Percentiles rank a stretch among this genome's conserved stretches.
Evolutionary conservation across 208 protist genomes (phyloP).

Genomic region (Trypanosoma avium): DNA sequence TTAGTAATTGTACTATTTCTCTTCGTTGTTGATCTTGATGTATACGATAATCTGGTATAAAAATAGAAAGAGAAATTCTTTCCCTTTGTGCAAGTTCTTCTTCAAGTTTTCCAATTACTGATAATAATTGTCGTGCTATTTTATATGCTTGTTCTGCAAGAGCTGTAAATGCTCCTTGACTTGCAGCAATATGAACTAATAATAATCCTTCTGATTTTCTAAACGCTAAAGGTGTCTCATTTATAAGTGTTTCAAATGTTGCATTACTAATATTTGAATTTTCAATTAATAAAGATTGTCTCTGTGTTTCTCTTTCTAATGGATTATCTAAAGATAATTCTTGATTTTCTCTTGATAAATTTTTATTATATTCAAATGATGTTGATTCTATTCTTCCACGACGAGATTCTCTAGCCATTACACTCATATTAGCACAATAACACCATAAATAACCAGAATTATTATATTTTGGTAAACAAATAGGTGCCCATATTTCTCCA

Average conservation of each 20-base stretch:
- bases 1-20: background rate
- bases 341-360: too few relatives aligned
- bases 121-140: slow-evolving; percentile 14
- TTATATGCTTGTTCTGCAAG: slow-evolving; percentile 21
- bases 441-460: slow-evolving; percentile 77
- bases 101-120: slow-evolving; percentile 10
- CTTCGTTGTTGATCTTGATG: too few relatives aligned
- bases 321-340: too few relatives aligned
- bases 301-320: background rate
- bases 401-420: slow-evolving; percentile 25
- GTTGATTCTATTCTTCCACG: background rate
- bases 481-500: slow-evolving; percentile 68
- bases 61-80: slow-evolving; percentile 20
- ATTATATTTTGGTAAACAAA: slow-evolving; percentile 79
- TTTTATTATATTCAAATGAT: background rate
- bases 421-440: slow-evolving; percentile 49
- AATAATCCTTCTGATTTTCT: slow-evolving; percentile 20
- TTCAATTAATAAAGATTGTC: background rate
- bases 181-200: slow-evolving; percentile 24
- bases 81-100: slow-evolving; percentile 15
- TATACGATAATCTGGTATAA: slow-evolving; percentile 7
- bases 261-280: background rate
- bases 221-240: background rate
- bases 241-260: background rate
- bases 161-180: slow-evolving; percentile 15